Base-by-base conservation (phyloP, 768 basidiomycete species). In the Mycena alexandri region DNA sequence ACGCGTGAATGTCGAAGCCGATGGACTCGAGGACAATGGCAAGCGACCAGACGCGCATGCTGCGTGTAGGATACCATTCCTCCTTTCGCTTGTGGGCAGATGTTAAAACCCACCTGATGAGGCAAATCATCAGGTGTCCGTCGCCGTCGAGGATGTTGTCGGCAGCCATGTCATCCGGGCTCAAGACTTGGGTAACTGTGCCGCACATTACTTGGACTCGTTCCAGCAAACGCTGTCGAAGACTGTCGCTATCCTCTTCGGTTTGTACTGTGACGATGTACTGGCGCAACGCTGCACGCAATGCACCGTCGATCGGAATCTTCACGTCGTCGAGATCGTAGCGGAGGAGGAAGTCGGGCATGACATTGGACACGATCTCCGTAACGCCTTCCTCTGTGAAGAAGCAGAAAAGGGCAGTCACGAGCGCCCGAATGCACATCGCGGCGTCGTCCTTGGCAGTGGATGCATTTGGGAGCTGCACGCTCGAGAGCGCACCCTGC, bases 81-180 rank as follows among this genome's bases (percentile, higher is more conserved):
- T 47, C 46, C 46, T 47, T 47, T 47, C 46, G 46, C 46, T 47
- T 47, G 46, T 47, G 46, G 46, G 46, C 46, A 47, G 46, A 47
- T 47, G 46, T 47, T 47, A 47, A 47, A 47, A 47, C 46, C 46
- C 46, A 47, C 46, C 46, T 47, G 46, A 47, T 47, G 46, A 47
- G 46, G 46, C 46, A 5, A 47, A 47, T 47, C 46, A 47, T 47
- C 46, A 47, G 46, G 46, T 47, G 46, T 47, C 46, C 46, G 46
- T 47, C 46, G 46, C 46, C 46, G 46, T 47, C 46, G 46, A 47
- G 46, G 46, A 47, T 47, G 46, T 47, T 47, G 46, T 47, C 46
- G 46, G 46, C 46, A 47, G 46, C 46, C 46, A 47, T 47, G 46
- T 47, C 6, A 16, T 47, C 46, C 46, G 46, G 46, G 46, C 46